Percentiles rank a stretch among this genome's conserved stretches.
These are phyloP conservation scores for Colletotrichum paranaense DNA, from an alignment of 2,329 filamentous ascomycete genomes.

Conservation along the genomic window DNA sequence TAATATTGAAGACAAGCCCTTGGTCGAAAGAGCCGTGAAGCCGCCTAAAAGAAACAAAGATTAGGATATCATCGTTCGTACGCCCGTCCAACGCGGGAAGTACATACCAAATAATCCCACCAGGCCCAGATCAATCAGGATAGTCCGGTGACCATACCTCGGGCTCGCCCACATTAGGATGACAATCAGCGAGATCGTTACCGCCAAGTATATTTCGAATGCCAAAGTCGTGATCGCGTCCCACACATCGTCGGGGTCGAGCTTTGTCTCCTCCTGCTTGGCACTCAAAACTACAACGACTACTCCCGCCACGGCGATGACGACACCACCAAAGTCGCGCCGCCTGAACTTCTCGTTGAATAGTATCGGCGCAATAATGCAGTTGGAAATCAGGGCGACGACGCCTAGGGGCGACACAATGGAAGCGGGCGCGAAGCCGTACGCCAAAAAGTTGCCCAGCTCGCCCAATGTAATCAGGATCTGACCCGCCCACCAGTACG, in stretches of 20 bases:
- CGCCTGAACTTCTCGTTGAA: slow-evolving; percentile 90
- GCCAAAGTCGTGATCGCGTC: slow-evolving; percentile 86
- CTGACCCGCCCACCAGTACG: slow-evolving; percentile 97
- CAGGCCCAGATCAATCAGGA: slow-evolving; percentile 91
- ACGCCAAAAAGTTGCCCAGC: slow-evolving; percentile 95
- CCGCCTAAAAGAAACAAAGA: slow-evolving; percentile 68
- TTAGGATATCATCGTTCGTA: neutral
- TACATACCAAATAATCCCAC: slow-evolving; percentile 89
- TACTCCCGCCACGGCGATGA: slow-evolving; percentile 87
- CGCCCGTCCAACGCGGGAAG: neutral
- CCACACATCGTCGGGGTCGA: slow-evolving; percentile 92
- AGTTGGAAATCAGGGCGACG: slow-evolving; percentile 97
- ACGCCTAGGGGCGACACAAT: slow-evolving; percentile 97
- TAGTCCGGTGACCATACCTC: slow-evolving; percentile 84
- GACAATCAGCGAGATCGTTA: slow-evolving; percentile 80
- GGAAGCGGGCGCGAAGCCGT: slow-evolving; percentile 96
- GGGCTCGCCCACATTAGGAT: slow-evolving; percentile 85
- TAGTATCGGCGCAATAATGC: slow-evolving; percentile 93
- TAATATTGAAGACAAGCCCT: slow-evolving; percentile 94
- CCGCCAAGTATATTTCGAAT: slow-evolving; percentile 89
- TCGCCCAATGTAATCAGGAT: slow-evolving; percentile 93
- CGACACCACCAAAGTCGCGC: slow-evolving; percentile 87
- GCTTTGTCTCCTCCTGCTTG: slow-evolving; percentile 87
- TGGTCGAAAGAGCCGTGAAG: slow-evolving; percentile 96
- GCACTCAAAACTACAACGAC: slow-evolving; percentile 95